Base-by-base conservation (phyloP, 139 green algal species). In the Dunaliella sp. region DNA sequence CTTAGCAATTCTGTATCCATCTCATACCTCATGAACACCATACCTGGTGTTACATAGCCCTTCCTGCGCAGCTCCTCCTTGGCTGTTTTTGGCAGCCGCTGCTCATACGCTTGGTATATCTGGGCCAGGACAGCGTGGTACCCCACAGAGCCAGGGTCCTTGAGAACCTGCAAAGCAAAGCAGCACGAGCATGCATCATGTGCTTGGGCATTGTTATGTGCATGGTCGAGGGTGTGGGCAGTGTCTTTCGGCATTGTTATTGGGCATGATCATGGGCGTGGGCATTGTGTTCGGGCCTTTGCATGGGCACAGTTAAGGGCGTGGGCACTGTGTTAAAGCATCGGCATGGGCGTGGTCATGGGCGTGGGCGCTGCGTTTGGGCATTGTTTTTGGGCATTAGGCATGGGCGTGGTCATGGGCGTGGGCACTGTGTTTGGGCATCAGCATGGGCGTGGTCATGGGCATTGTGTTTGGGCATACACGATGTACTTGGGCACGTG, bases 61-160 rank as follows among this genome's bases (percentile, higher is more conserved):
- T 83, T 59, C 12, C 83, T 32, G 35, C 36, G 0, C 80, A 88
- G 83, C 72, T 91, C 80, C 37, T 86, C 32, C 31, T 78, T 58
- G 3, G 84, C 89, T 35, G 38, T 65, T 77, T 88, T 83, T 26
- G 88, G 85, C 77, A 93, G 74, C 58, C 89, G 86, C 89, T 83
- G 74, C 74, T 95, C 93, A 75, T 93, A 94, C 12, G 94, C 93
- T 88, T 95, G 88, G 89, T 96, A 98, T 16, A 98, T 86, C 92
- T 97, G 93, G 59, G 92, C 90, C 75, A 96, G 92, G 30, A 96
- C 48, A 72, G 38, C 73, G 38, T 84, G 77, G 77, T 87, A 87
- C 24, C 84, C 84, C 26, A 83, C 31, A 22, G 59, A 32, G 1
- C 24, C 25, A 30, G 76, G 84, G 84, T 32, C 77, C 3, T 83